Percentiles rank a stretch among this genome's conserved stretches.
These are phyloP conservation scores for Serendipita vermifera DNA, from an alignment of 768 basidiomycete species.

Conservation along the genomic window DNA sequence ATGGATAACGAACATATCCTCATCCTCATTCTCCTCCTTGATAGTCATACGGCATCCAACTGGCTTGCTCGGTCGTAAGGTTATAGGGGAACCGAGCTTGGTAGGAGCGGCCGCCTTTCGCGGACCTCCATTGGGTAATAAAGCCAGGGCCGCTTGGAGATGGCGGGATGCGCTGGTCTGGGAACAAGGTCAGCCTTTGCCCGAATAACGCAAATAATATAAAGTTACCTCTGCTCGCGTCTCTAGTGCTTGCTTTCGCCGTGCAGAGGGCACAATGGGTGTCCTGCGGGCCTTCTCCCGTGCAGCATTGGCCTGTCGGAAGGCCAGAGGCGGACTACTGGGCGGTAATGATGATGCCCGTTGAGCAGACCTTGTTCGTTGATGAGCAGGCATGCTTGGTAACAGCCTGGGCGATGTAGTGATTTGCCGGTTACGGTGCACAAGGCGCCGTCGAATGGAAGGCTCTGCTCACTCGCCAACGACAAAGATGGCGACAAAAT, in stretches of 20 bases:
- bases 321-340: not conserved
- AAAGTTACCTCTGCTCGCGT: not conserved
- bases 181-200: not conserved
- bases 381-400: not conserved
- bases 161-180: not conserved
- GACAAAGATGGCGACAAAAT: too few relatives aligned
- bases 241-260: not conserved
- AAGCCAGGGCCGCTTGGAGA: not conserved
- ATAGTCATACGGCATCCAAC: too few relatives aligned
- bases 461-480: too few relatives aligned
- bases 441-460: too few relatives aligned
- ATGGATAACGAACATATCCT: not conserved
- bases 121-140: too few relatives aligned
- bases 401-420: too few relatives aligned
- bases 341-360: not conserved
- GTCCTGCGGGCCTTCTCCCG: not conserved
- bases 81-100: not conserved
- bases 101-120: not conserved
- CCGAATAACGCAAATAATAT: too few relatives aligned
- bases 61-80: not conserved
- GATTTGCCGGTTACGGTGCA: too few relatives aligned
- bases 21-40: not conserved
- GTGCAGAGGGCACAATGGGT: not conserved
- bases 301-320: not conserved
- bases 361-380: not conserved